Evolutionary conservation across 148 eudicot species (phyloP).

Genomic region (Selenicereus undatus): DNA sequence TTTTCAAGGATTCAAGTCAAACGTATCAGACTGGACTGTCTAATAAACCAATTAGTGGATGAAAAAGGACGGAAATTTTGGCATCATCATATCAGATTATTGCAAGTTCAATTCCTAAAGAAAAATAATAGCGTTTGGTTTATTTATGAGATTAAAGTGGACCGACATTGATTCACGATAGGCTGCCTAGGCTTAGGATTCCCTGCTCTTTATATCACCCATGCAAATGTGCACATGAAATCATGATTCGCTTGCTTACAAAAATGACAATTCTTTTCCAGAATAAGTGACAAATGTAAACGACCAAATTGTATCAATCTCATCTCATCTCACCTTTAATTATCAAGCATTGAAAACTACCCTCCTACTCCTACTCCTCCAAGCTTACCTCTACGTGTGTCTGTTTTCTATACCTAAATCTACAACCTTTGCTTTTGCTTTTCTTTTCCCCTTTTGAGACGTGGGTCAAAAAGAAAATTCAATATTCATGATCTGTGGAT

Average conservation of each 20-base stretch:
- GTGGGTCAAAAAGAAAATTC: too few species aligned
- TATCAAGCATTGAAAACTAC: not conserved
- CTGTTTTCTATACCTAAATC: not conserved
- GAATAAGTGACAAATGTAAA: not conserved
- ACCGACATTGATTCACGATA: slow-evolving; percentile 6
- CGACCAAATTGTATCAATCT: not conserved
- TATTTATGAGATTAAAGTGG: not conserved
- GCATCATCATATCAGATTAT: not conserved
- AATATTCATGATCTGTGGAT: too few species aligned
- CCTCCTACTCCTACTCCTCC: not conserved
- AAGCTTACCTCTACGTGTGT: too few species aligned
- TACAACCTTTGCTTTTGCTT: not conserved
- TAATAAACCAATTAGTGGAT: not conserved
- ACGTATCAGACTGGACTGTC: not conserved
- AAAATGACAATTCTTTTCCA: not conserved
- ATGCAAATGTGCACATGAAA: not conserved
- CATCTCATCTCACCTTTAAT: too few species aligned
- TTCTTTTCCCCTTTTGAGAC: not conserved
- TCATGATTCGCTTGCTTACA: not conserved
- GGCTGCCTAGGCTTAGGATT: slow-evolving; percentile 4
- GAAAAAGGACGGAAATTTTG: not conserved
- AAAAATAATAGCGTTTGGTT: too few species aligned
- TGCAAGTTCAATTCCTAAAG: too few species aligned
- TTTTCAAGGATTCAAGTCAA: not conserved
- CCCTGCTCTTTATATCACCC: not conserved